These are phyloP conservation scores for Mycena crocata DNA, from an alignment of 768 basidiomycete species.

Conservation along the genomic window DNA sequence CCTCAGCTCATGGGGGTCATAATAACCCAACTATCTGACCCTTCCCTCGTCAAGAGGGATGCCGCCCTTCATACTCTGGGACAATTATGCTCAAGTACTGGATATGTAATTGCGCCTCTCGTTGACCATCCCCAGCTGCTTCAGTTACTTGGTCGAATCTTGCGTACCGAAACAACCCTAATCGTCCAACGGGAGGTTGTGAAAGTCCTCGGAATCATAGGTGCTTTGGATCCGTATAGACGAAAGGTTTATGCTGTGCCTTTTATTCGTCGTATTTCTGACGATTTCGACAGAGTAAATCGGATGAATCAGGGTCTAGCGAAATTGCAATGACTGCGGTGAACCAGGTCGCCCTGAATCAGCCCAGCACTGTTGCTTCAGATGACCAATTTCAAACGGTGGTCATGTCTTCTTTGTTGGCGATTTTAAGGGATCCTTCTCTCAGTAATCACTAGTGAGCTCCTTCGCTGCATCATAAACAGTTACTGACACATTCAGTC, in stretches of 20 bases:
- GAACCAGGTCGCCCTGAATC: slow-evolving; percentile 76
- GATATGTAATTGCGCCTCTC: slow-evolving; percentile 92
- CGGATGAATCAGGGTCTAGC: slow-evolving; percentile 70
- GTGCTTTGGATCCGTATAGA: slow-evolving; percentile 95
- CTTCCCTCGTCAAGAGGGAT: slow-evolving; percentile 89
- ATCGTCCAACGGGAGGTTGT: slow-evolving; percentile 88
- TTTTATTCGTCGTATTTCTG: not conserved
- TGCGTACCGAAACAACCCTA: slow-evolving; percentile 82
- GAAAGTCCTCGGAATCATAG: slow-evolving; percentile 94
- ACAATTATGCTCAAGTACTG: slow-evolving; percentile 95
- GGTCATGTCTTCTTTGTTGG: slow-evolving; percentile 88
- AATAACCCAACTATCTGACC: slow-evolving; percentile 89
- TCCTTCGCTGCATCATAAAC: too few relatives aligned
- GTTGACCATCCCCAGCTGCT: slow-evolving; percentile 92
- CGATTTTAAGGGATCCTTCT: slow-evolving; percentile 90
- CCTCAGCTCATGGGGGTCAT: slow-evolving; percentile 92
- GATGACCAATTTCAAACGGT: slow-evolving; percentile 99
- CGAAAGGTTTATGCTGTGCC: slow-evolving; percentile 74
- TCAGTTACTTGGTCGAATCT: slow-evolving; percentile 84
- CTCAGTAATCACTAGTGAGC: slow-evolving; percentile 88
- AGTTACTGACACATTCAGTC: too few relatives aligned
- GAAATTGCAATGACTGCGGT: slow-evolving; percentile 72
- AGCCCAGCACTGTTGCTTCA: slow-evolving; percentile 71
- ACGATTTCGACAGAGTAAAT: slow-evolving; percentile 56
- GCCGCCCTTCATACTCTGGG: slow-evolving; percentile 95